phyloP scores from a whole-genome alignment of 768 basidiomycete species.

The Dacryopinax spathularia region DNA sequence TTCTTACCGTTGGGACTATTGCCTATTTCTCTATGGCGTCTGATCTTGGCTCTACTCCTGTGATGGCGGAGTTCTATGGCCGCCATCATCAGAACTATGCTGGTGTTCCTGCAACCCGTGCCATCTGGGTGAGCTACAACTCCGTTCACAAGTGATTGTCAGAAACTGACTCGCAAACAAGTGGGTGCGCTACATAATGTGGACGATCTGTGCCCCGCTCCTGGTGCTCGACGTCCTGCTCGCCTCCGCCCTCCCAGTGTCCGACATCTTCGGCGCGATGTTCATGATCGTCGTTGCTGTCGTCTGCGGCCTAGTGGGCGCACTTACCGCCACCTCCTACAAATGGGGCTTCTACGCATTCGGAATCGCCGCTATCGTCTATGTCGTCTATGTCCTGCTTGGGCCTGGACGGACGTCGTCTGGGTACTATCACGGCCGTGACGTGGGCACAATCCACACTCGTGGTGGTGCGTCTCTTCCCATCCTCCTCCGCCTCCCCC shows the following conservation, averaged over 20 bases:
- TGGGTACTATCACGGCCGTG: constrained; percentile 17
- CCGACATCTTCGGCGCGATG: constrained; percentile 33
- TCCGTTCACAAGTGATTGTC: neutral
- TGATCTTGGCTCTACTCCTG: constrained; percentile 36
- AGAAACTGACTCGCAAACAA: neutral
- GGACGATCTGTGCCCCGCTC: constrained; percentile 43
- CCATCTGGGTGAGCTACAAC: constrained; percentile 28
- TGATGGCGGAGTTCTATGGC: constrained; percentile 32
- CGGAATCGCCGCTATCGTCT: constrained; percentile 34
- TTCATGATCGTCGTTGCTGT: constrained; percentile 39
- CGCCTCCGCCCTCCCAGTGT: constrained; percentile 35
- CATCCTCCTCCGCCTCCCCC: neutral
- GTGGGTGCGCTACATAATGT: constrained; percentile 41
- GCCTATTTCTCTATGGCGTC: constrained; percentile 45
- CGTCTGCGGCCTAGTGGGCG: constrained; percentile 30
- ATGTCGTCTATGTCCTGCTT: constrained; percentile 31
- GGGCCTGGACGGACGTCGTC: constrained; percentile 19
- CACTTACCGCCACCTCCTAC: constrained; percentile 36
- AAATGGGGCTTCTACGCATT: constrained; percentile 42
- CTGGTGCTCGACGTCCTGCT: constrained; percentile 35
- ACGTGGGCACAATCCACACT: constrained; percentile 21
- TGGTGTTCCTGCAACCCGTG: constrained; percentile 22
- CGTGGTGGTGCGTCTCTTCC: constrained; percentile 13
- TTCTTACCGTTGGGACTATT: constrained; percentile 34
- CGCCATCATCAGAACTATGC: constrained; percentile 9